Evolutionary conservation across 805 yeast species (phyloP), one percentile per base, ranked within the genome.

Genomic region (Candida patagonica): DNA sequence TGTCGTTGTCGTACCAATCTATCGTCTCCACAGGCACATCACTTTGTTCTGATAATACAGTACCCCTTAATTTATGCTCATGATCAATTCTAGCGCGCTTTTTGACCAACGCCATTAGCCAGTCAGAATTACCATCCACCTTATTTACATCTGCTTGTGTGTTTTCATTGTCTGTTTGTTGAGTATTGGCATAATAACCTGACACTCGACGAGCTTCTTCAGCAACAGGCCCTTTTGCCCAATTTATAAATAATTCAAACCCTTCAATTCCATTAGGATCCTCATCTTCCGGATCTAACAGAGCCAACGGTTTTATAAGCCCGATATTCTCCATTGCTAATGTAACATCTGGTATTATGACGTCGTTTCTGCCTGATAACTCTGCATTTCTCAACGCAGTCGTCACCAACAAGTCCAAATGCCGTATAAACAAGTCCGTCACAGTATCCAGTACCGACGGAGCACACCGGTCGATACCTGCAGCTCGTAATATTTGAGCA

Each of bases 391-490:
- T 63, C 24, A 59, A 52, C 0, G 85, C 64, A 37, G 75, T 74
- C 9, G 60, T 48, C 1, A 77, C 59, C 16, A 89, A 53, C 13
- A 77, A 60, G 36, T 65, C 63, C 32, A 89, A 59, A 54, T 78
- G 80, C 42, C 80, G 70, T 13, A 82, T 62, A 54, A 80, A 76
- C 1, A 89, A 53, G 52, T 87, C 96, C 0, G 94, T 78, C n/a
- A 87, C 49, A 2, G 78, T 70, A 53, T 86, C 88, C 7, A 89
- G 65, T 1, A 81, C 73, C 6, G 74, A 66, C 6, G 89, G 83
- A 38, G 77, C 68, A 47, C 88, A 77, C 50, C 77, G 71, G 45
- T 85, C 95, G 52, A 87, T 85, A 0, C 98, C 98, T 23, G 78
- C 73, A 0, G 92, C 76, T 45, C 85, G 76, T 38, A 89, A 68